Evolutionary conservation across 495 filamentous ascomycete genomes (phyloP), one percentile per base, ranked within the genome.

Genomic region (Arthonia radiata): DNA sequence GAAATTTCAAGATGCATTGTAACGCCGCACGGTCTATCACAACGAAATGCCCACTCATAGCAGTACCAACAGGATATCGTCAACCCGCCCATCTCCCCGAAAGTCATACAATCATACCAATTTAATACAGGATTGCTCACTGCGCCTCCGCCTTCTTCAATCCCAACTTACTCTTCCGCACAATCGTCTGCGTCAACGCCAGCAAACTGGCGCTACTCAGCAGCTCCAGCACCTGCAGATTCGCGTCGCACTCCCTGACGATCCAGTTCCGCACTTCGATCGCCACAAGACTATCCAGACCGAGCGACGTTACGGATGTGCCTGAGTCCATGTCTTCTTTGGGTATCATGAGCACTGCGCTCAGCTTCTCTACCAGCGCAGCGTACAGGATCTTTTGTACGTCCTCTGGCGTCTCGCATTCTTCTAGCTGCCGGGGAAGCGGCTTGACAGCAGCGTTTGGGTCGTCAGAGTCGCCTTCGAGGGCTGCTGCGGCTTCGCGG

Each of bases 401-500:
- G 8, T 36, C 34, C 15, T 18, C 18, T 2, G 15, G 29, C 3
- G 34, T 16, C 18, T 17, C n/a, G n/a, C n/a, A n/a, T n/a, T n/a
- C n/a, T n/a, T n/a, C n/a, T n/a, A n/a, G n/a, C n/a, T n/a, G n/a
- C n/a, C n/a, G n/a, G n/a, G n/a, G n/a, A n/a, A n/a, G n/a, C n/a
- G n/a, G n/a, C n/a, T n/a, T n/a, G n/a, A n/a, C n/a, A n/a, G n/a
- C n/a, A n/a, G n/a, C n/a, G n/a, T n/a, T n/a, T n/a, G n/a, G n/a
- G n/a, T n/a, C n/a, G n/a, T n/a, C n/a, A n/a, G n/a, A n/a, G n/a
- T n/a, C n/a, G n/a, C n/a, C n/a, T n/a, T n/a, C n/a, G n/a, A n/a
- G n/a, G n/a, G 53, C 53, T 27, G 56, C 53, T 18, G 50, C 50
- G n/a, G 49, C 49, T 21, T 54, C 38, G 6, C 54, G 47, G 30